Conservation (phyloP, 805 yeast species). For the Saccharomyces paradoxus region DNA sequence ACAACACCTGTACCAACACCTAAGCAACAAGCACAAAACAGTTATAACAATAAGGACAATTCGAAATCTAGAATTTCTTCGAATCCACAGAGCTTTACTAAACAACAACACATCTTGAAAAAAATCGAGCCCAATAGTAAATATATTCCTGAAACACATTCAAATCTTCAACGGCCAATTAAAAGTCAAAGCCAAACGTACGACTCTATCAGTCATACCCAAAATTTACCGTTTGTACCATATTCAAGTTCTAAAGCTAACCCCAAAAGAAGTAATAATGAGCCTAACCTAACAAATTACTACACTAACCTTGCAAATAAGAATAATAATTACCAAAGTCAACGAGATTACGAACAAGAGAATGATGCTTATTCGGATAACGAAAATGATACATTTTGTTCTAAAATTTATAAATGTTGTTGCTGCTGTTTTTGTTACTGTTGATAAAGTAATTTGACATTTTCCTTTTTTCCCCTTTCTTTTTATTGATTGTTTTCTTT, state of each 20-base stretch:
- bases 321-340: conserved; percentile 3
- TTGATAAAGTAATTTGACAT: conserved; percentile 1
- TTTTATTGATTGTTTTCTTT: neutral
- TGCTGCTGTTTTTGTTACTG: conserved; percentile 1
- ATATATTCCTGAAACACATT: neutral
- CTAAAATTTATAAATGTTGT: neutral
- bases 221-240: neutral
- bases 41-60: conserved; percentile 1
- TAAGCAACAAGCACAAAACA: neutral
- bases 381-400: conserved; percentile 1
- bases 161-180: neutral
- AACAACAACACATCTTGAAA: conserved; percentile 7
- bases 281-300: neutral
- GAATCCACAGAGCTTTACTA: conserved; percentile 7
- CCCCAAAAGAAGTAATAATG: neutral
- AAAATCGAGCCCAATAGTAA: conserved; percentile 1
- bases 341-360: conserved; percentile 1
- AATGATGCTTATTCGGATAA: conserved; percentile 1
- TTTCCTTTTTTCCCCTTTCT: neutral
- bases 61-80: conserved; percentile 1
- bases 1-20: conserved; percentile 1
- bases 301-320: neutral
- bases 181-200: neutral
- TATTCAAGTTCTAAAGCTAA: neutral
- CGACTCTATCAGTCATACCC: neutral